Conservation (phyloP, 179 eudicot genomes). For the Patellifolia procumbens region DNA sequence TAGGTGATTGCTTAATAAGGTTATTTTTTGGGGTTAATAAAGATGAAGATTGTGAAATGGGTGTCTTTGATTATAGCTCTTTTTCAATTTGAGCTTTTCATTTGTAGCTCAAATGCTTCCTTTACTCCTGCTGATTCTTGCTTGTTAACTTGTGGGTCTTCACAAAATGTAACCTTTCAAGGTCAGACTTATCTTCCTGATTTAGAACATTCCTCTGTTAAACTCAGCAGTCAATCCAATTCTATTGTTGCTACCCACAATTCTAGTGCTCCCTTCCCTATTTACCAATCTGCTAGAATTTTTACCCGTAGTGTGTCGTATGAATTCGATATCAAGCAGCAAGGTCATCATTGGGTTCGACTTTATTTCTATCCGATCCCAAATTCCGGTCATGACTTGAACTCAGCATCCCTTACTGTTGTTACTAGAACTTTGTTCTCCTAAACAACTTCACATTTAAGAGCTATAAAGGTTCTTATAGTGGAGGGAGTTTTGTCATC, state of each 20-base stretch:
- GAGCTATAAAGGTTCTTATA: slow-evolving; percentile 49
- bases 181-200: slow-evolving; percentile 67
- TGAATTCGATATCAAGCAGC: slow-evolving; percentile 51
- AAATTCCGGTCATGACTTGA: slow-evolving; percentile 44
- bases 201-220: slow-evolving; percentile 52
- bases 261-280: slow-evolving; percentile 52
- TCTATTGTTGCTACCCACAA: slow-evolving; percentile 44
- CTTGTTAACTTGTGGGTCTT: slow-evolving; percentile 73
- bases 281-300: slow-evolving; percentile 59
- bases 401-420: slow-evolving; percentile 54
- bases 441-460: slow-evolving; percentile 61
- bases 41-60: slow-evolving; percentile 40
- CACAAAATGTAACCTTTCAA: slow-evolving; percentile 58
- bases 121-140: slow-evolving; percentile 61
- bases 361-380: slow-evolving; percentile 65
- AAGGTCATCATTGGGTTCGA: slow-evolving; percentile 79
- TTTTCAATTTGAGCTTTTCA: slow-evolving; percentile 32
- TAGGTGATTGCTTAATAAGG: not conserved
- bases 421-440: slow-evolving; percentile 67
- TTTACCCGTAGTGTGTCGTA: slow-evolving; percentile 47
- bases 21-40: slow-evolving; percentile 26
- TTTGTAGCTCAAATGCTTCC: slow-evolving; percentile 40
- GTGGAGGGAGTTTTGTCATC: slow-evolving; percentile 65
- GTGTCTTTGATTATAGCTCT: slow-evolving; percentile 34
- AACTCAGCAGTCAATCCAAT: slow-evolving; percentile 37